Base-by-base conservation (phyloP, 1,139 yeast genomes). In the Diutina mesorugosa region DNA sequence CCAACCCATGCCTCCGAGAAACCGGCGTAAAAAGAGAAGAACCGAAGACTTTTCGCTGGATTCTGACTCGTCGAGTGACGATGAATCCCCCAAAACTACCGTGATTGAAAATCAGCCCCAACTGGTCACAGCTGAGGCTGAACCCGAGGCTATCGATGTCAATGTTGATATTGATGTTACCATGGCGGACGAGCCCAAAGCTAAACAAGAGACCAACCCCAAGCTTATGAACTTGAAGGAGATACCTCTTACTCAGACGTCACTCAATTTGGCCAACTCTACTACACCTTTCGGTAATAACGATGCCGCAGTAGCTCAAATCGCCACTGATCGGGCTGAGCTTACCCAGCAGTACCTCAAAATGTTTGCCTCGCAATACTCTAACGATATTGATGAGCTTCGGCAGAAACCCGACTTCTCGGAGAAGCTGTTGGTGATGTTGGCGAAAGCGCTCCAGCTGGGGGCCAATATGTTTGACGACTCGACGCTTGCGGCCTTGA, bases 11-110 rank as follows among this genome's bases (percentile, higher is more conserved):
- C 51, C 51, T 29, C 51, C 51, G 16, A 47, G 51, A 29, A 47
- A 28, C 30, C 51, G 51, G 14, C 51, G 85, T 66, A 85, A 85
- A 78, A 85, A 84, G 81, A 84, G 90, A 81, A 85, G 91, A 82
- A 85, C 91, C 0, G 88, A 84, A 57, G 84, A 74, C 59, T 72
- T 73, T 52, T 74, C 79, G 0, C 71, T 76, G 5, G 72, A 72
- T 32, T 81, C 80, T 45, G 74, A 74, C 29, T 78, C 83, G 7
- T 73, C 72, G 28, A 73, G 79, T 1, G 74, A 79, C 2, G 72
- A 74, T 6, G 68, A 69, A n/a, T 9, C 47, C 18, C 55, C 35
- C 7, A 38, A 41, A 16, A 26, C 8, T 64, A 69, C 3, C 60
- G 64, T 5, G 59, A 58, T 8, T 61, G 60, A 28, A 61, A 58